phyloP scores from a whole-genome alignment of 2,329 filamentous ascomycete species.

The Ophiostoma triangulosporum region DNA sequence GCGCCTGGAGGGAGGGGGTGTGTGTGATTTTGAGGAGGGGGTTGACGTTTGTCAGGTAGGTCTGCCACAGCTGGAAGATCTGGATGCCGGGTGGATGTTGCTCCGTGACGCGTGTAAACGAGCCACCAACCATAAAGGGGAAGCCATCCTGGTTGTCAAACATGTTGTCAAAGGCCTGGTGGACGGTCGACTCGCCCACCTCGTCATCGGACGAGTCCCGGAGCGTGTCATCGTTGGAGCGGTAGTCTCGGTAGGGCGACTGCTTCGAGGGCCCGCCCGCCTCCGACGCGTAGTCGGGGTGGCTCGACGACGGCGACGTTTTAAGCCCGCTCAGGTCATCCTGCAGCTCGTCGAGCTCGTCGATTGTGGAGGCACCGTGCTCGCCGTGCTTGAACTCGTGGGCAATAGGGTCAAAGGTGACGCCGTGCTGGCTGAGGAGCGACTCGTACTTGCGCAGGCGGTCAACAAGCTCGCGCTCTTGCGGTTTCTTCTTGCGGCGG shows the following conservation, averaged over 20 bases:
- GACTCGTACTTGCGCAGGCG: conserved; percentile 56
- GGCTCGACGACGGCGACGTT: conserved; percentile 34
- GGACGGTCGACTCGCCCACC: conserved; percentile 39
- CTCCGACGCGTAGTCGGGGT: conserved; percentile 17
- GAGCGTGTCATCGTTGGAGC: conserved; percentile 32
- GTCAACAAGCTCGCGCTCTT: conserved; percentile 57
- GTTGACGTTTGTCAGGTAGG: conserved; percentile 56
- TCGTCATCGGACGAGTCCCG: conserved; percentile 46
- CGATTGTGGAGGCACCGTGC: conserved; percentile 17
- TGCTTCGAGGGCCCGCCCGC: neutral
- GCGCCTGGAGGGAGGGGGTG: conserved; percentile 49
- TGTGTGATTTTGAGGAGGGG: conserved; percentile 56
- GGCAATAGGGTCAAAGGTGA: conserved; percentile 55
- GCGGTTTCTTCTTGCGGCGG: conserved; percentile 47
- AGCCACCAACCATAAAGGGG: conserved; percentile 40
- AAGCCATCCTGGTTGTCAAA: conserved; percentile 43
- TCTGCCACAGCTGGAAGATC: conserved; percentile 54
- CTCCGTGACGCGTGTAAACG: conserved; percentile 28
- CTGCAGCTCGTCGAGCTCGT: conserved; percentile 43
- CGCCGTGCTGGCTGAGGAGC: conserved; percentile 49
- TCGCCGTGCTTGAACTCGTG: conserved; percentile 31
- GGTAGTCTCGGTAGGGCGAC: conserved; percentile 23
- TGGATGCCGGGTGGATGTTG: conserved; percentile 42
- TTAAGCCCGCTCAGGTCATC: conserved; percentile 41
- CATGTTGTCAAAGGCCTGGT: conserved; percentile 46